A percentile compares a stretch with the other conserved stretches of the same genome.
Conservation (phyloP, 192 early-diverging fungal genomes). For the Gryganskiella cystojenkinii region DNA sequence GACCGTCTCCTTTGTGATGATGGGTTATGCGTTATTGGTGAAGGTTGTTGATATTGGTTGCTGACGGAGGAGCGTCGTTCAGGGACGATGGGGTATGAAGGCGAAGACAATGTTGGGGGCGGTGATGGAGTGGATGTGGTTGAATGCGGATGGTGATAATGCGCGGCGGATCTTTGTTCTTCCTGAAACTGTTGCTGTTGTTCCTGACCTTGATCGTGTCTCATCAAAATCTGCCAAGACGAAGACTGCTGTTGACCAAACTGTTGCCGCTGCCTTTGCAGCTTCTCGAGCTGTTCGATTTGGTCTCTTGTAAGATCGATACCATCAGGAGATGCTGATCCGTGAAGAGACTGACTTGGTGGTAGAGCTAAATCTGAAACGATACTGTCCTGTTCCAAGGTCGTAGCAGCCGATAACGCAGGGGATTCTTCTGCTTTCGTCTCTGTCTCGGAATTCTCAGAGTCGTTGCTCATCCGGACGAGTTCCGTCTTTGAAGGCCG, state of each 20-base stretch:
- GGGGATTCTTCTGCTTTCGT: conserved; percentile 18
- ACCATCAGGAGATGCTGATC: too few relatives aligned
- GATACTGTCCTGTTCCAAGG: conserved; percentile 2
- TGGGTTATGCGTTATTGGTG: neutral
- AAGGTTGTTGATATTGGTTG: neutral
- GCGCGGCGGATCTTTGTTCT: too few relatives aligned
- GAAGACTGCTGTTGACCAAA: neutral
- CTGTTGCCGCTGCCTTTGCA: neutral
- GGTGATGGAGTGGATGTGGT: too few relatives aligned
- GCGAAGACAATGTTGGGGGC: too few relatives aligned
- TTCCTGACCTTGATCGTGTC: neutral
- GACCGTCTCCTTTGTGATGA: too few relatives aligned
- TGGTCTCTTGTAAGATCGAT: conserved; percentile 2
- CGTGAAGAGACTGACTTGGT: too few relatives aligned
- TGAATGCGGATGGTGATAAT: too few relatives aligned
- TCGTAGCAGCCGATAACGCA: conserved; percentile 14
- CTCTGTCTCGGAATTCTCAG: conserved; percentile 10
- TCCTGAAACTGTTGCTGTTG: neutral
- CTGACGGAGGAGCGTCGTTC: conserved; percentile 20
- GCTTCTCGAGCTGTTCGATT: conserved; percentile 1
- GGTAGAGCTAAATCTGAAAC: neutral
- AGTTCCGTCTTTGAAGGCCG: neutral
- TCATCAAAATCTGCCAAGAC: conserved; percentile 8
- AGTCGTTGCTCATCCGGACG: conserved; percentile 16
- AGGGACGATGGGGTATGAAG: conserved; percentile 7